Evolutionary conservation across 805 yeast genomes (phyloP), one percentile per base, ranked within the genome.

Genomic region (Hanseniaspora guilliermondii): DNA sequence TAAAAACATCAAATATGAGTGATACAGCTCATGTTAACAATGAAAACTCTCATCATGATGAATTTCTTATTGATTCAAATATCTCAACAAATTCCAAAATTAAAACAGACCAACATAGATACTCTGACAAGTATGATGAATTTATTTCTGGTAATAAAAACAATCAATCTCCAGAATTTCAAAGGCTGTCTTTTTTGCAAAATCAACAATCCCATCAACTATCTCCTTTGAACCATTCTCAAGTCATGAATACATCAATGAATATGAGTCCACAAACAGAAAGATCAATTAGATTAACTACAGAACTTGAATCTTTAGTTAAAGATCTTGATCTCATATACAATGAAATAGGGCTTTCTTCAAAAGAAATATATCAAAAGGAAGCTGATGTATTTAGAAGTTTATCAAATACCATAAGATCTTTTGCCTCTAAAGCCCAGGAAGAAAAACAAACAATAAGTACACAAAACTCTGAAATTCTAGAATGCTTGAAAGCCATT

Each of bases 341-440:
- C 61, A 68, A 69, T 47, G 74, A 72, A 56, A 79, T 80, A 40
- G 85, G 85, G 1, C 78, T 76, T 60, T 71, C 81, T 0, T 63
- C 70, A n/a, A 60, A 64, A 8, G 82, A 79, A 55, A 74, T 77
- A 2, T 61, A 73, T 14, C 65, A 65, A 37, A 79, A 77, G 58
- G 79, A 77, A 58, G 65, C 73, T 35, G 70, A 71, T 44, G 73
- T 80, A 14, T 79, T 79, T 58, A 71, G 66, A 16, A 71, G 71
- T 4, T 68, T 80, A 6, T 74, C 79, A 36, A 70, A 70, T 27
- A 75, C 80, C 1, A 76, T 80, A 32, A 65, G 70, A 21, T 68
- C 70, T 56, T 77, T 69, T 55, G 63, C 69, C 25, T 59, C 65
- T 1, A 68, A 67, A 32, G 72, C 76, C 1, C 65, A 67, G 46